Percentiles rank a stretch among this genome's conserved stretches.
Evolutionary conservation across 257 asterid genomes (phyloP).

Genomic region (Lithospermum erythrorhizon): DNA sequence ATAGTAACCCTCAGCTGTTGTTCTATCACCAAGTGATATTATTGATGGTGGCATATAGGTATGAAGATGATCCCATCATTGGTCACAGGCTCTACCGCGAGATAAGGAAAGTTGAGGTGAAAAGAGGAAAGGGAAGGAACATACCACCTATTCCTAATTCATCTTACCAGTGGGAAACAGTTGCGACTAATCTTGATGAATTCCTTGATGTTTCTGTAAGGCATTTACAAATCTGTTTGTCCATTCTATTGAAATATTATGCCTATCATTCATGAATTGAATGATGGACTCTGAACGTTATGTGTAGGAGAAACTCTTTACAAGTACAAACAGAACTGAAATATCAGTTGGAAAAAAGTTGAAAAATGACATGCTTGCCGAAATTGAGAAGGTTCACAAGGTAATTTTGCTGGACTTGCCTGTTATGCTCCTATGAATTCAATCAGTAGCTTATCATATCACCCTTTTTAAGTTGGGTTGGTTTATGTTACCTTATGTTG

Average conservation of each 20-base stretch:
- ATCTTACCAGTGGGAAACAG: conserved; percentile 92
- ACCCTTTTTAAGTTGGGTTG: neutral
- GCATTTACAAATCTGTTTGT: conserved; percentile 12
- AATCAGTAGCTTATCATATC: neutral
- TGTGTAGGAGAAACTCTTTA: conserved; percentile 76
- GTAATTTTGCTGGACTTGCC: conserved; percentile 21
- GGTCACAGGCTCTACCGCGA: conserved; percentile 94
- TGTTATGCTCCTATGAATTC: neutral
- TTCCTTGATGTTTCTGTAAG: conserved; percentile 85
- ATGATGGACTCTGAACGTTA: neutral
- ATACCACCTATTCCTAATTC: conserved; percentile 65
- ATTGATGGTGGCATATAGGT: conserved; percentile 35
- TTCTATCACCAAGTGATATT: neutral
- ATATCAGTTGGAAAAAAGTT: conserved; percentile 80
- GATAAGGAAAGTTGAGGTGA: conserved; percentile 76
- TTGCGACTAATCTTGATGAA: conserved; percentile 86
- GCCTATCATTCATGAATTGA: neutral
- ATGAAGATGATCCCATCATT: conserved; percentile 74
- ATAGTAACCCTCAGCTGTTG: neutral
- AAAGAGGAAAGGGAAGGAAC: conserved; percentile 74
- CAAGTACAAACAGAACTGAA: conserved; percentile 89
- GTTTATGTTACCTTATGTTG: conserved; percentile 7
- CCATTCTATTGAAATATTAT: neutral
- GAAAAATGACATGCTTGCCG: conserved; percentile 78
- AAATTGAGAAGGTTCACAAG: conserved; percentile 90